A percentile compares a stretch with the other conserved stretches of the same genome.
Evolutionary conservation across 2,329 filamentous ascomycete species (phyloP).

Genomic region (Ceratocystis lukuohia): DNA sequence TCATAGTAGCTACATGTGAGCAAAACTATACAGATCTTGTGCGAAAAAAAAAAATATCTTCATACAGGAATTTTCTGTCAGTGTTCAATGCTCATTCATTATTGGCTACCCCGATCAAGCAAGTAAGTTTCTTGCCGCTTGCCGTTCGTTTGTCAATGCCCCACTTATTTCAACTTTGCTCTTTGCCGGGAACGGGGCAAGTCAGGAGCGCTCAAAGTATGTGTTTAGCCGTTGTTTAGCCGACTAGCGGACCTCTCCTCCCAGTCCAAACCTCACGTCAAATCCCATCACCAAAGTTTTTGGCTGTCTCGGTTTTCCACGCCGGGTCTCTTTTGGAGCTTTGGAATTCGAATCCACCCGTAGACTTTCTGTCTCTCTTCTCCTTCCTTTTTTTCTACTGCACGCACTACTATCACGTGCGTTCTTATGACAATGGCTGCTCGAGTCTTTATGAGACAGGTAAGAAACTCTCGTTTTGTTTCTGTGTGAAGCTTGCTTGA

Average conservation of each 20-base stretch:
- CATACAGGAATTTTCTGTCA: too few relatives aligned
- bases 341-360: conserved; percentile 12
- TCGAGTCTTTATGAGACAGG: conserved; percentile 45
- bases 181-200: conserved; percentile 5
- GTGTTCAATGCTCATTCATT: too few relatives aligned
- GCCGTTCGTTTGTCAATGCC: neutral
- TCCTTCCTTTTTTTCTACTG: neutral
- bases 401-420: conserved; percentile 5
- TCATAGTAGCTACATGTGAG: conserved; percentile 15
- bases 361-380: conserved; percentile 14
- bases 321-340: conserved; percentile 9
- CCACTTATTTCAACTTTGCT: conserved; percentile 11
- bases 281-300: conserved; percentile 12
- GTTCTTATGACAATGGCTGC: conserved; percentile 39
- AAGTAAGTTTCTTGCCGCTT: neutral
- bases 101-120: neutral
- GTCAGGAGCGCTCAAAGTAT: neutral
- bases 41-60: neutral
- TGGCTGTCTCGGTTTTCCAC: conserved; percentile 13
- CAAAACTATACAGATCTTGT: neutral
- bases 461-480: conserved; percentile 25
- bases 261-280: conserved; percentile 11
- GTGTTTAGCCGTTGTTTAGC: conserved; percentile 18
- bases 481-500: neutral
- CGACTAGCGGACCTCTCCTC: conserved; percentile 2